Conservation (phyloP, 2,329 filamentous ascomycete genomes). For the Onygenales sp. region DNA sequence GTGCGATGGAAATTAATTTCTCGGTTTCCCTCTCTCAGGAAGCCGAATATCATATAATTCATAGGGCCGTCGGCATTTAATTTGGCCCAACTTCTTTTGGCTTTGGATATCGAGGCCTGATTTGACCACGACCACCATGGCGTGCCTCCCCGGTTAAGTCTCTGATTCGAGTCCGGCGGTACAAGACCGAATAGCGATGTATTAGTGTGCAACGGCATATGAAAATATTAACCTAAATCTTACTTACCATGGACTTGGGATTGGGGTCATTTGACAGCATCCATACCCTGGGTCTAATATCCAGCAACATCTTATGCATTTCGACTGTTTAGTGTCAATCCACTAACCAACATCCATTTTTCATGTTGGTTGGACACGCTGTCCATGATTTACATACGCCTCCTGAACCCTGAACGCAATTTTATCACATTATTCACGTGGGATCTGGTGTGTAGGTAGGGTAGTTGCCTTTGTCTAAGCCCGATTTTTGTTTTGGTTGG, state of each 20-base stretch:
- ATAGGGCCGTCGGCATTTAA: too few relatives aligned
- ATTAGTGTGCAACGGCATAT: background rate
- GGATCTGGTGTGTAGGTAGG: background rate
- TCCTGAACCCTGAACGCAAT: background rate
- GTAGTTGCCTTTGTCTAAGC: background rate
- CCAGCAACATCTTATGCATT: background rate
- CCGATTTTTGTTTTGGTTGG: too few relatives aligned
- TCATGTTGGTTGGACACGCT: background rate
- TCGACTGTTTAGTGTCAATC: background rate
- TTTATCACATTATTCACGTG: background rate
- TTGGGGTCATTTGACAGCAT: background rate
- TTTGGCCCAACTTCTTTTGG: too few relatives aligned
- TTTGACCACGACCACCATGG: background rate
- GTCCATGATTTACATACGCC: background rate
- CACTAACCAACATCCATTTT: background rate
- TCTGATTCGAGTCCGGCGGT: background rate
- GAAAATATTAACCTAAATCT: background rate
- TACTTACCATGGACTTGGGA: background rate
- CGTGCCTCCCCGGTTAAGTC: background rate
- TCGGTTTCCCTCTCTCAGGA: too few relatives aligned
- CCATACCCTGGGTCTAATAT: background rate
- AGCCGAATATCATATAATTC: too few relatives aligned
- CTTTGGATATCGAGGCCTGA: too few relatives aligned
- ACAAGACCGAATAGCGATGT: background rate
- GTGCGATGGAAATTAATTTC: too few relatives aligned